Base-by-base conservation (phyloP, 2,329 filamentous ascomycete species). In the Nigrospora osmanthi region DNA sequence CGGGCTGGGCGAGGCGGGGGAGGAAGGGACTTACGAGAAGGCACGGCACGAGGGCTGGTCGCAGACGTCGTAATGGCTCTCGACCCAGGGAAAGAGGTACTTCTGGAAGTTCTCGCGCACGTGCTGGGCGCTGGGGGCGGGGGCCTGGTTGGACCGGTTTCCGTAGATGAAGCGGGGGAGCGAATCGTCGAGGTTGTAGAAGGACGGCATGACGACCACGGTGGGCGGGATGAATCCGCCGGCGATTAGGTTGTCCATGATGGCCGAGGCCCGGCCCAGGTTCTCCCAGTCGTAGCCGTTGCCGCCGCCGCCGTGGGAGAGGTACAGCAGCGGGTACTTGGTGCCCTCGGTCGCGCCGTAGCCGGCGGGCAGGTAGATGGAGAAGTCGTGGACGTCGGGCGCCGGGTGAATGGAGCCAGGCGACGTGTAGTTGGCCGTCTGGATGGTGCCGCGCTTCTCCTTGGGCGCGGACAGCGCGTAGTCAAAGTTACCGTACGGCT, bases 281-380 rank as follows among this genome's bases (percentile, higher is more conserved):
- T 58, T 59, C 45, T 59, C 54, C 58, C 58, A 60, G 48, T 60
- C 58, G 31, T 55, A 50, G 15, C 54, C 58, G 47, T 60, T 58
- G 43, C 58, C 58, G 40, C 46, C 46, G 33, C 51, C 55, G 16
- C 58, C 58, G 49, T 60, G 58, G 12, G 56, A 58, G 12, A 60
- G 52, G 45, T 60, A 60, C 35, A 60, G 47, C 7, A 60, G 44
- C 3, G 58, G 58, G 44, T 59, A 59, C 40, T 53, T 54, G 45
- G 53, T 55, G 17, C 46, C 51, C 3, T 49, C 32, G 2, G 45
- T 42, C 19, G 23, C 42, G 14, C 51, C 47, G 46, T 58, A 59
- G 39, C 49, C 56, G 17, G 56, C 51, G 14, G 58, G 55, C 5
- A 58, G 52, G 48, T 60, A 60, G 37, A 60, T 47, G 17, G 33